A percentile compares a stretch with the other conserved stretches of the same genome.
Conservation (phyloP, 352 stramenopile genomes). For the Phytopythium delawarense region DNA sequence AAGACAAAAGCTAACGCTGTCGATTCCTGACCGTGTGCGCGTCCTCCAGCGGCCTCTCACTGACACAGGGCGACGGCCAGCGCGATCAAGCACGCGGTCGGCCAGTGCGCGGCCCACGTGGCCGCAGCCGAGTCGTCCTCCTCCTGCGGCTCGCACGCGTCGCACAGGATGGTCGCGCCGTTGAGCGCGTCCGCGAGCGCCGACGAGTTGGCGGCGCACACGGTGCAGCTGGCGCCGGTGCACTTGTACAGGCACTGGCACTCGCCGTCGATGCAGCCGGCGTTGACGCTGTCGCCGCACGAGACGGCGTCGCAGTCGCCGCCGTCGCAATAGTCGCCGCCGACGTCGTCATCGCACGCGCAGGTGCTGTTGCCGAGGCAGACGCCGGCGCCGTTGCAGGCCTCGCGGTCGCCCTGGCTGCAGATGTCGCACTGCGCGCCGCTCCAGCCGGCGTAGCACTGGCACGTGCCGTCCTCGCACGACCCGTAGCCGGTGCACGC, state of each 20-base stretch:
- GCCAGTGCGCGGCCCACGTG: not conserved
- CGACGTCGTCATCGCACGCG: conserved; percentile 34
- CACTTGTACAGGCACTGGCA: conserved; percentile 61
- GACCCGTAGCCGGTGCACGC: conserved; percentile 42
- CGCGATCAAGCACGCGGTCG: not conserved
- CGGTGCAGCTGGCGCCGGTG: conserved; percentile 32
- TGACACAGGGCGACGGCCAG: not conserved
- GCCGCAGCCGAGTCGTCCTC: not conserved
- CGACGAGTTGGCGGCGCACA: conserved; percentile 38
- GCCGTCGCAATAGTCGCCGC: conserved; percentile 53
- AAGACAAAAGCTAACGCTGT: conserved; percentile 2
- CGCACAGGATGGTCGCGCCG: conserved; percentile 38
- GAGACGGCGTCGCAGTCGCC: conserved; percentile 42
- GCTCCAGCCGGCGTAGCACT: conserved; percentile 60
- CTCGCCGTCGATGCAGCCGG: conserved; percentile 45
- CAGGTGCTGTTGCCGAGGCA: conserved; percentile 64
- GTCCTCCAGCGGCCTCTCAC: not conserved
- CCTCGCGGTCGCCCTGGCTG: conserved; percentile 34
- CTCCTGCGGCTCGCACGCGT: conserved; percentile 17
- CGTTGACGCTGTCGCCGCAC: conserved; percentile 42
- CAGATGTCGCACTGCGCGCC: conserved; percentile 66
- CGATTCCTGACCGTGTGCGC: not conserved
- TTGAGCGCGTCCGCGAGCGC: conserved; percentile 21
- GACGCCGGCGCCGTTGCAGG: conserved; percentile 47
- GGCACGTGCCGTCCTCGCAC: conserved; percentile 40